phyloP scores from a whole-genome alignment of 2,329 filamentous ascomycete species.

The Alternaria arbusti region DNA sequence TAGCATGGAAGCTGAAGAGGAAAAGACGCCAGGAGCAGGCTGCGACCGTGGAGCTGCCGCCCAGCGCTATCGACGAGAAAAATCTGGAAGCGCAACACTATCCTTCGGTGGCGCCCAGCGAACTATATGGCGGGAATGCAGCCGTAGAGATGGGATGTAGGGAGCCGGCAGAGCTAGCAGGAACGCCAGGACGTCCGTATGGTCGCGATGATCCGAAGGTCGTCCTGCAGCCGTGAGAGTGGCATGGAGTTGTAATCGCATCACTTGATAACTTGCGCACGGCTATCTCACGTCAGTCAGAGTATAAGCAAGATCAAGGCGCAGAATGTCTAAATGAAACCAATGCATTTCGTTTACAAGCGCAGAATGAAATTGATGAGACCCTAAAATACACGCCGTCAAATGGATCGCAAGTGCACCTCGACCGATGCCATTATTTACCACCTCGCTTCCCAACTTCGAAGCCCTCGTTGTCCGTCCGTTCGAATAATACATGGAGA shows the following conservation, averaged over 20 bases:
- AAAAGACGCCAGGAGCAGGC: neutral
- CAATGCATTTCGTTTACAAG: slow-evolving; percentile 44
- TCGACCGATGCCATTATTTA: slow-evolving; percentile 43
- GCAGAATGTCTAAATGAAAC: slow-evolving; percentile 15
- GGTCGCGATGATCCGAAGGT: neutral
- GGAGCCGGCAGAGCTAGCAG: neutral
- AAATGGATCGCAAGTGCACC: slow-evolving; percentile 43
- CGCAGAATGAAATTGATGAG: slow-evolving; percentile 36
- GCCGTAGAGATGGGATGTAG: neutral
- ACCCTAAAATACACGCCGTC: slow-evolving; percentile 46
- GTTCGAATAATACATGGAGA: slow-evolving; percentile 42
- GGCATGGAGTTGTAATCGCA: neutral
- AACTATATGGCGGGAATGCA: neutral
- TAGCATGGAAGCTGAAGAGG: neutral
- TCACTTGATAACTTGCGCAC: neutral
- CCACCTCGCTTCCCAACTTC: slow-evolving; percentile 17
- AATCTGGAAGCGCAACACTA: neutral
- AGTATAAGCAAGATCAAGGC: neutral
- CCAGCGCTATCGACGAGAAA: neutral
- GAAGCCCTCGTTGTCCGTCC: slow-evolving; percentile 14
- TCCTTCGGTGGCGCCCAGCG: neutral
- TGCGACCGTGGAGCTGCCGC: neutral
- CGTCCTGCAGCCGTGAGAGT: neutral
- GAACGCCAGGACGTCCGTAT: neutral
- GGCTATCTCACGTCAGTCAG: neutral